These are phyloP conservation scores for Bertia moriformis DNA, from an alignment of 2,329 filamentous ascomycete species.

Conservation along the genomic window DNA sequence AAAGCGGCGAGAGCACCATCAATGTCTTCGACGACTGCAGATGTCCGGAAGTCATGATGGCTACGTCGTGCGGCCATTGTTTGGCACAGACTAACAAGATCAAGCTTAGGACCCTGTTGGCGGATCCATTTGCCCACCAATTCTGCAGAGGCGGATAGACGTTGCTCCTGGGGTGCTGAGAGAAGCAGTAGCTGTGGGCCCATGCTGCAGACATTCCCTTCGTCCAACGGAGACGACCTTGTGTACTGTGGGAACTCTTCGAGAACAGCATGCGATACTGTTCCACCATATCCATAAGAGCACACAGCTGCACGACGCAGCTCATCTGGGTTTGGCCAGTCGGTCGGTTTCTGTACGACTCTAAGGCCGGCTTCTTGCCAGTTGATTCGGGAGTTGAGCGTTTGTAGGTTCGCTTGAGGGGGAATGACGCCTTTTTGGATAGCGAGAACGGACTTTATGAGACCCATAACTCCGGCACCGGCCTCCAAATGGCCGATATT, in stretches of 20 bases:
- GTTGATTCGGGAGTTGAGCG: constrained; percentile 15
- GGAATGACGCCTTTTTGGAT: constrained; percentile 8
- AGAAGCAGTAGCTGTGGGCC: too few relatives aligned
- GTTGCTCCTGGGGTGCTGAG: too few relatives aligned
- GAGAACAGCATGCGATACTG: too few relatives aligned
- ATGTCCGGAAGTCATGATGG: not conserved
- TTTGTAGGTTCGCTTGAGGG: constrained; percentile 17
- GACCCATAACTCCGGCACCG: constrained; percentile 11
- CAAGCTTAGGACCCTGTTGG: too few relatives aligned
- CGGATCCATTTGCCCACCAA: too few relatives aligned
- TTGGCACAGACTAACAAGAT: not conserved
- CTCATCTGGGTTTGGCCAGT: constrained; percentile 4
- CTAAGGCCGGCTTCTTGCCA: constrained; percentile 11
- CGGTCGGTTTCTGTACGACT: constrained; percentile 6
- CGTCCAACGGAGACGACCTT: too few relatives aligned
- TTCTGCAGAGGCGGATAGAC: too few relatives aligned
- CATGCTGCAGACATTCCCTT: too few relatives aligned
- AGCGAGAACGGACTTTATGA: constrained; percentile 8
- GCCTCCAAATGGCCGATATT: constrained; percentile 13
- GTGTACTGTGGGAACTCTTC: too few relatives aligned
- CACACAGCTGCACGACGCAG: not conserved
- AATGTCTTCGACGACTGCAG: too few relatives aligned
- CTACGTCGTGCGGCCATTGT: not conserved
- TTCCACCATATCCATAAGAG: too few relatives aligned
- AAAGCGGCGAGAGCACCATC: constrained; percentile 9